Conservation (phyloP, 129 eudicot species). For the Tagetes erecta region DNA sequence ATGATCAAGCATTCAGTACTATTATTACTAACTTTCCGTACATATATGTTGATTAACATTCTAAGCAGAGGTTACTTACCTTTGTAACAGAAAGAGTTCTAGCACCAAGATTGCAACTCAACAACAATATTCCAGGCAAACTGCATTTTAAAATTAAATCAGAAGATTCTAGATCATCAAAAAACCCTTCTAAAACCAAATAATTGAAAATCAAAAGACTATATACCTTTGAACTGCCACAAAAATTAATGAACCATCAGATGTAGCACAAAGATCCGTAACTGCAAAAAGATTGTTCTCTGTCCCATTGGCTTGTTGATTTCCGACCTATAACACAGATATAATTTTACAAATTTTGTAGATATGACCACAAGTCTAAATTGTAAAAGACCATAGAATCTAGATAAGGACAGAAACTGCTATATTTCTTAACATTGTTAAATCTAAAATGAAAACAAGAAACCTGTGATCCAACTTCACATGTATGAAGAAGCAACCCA, state of each 20-base stretch:
- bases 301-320: conserved; percentile 38
- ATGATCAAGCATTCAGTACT: neutral
- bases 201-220: conserved; percentile 14
- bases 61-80: conserved; percentile 36
- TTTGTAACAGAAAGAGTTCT: conserved; percentile 53
- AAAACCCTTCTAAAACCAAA: neutral
- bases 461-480: conserved; percentile 85
- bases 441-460: neutral
- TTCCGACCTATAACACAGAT: conserved; percentile 57
- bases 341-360: conserved; percentile 3
- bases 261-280: conserved; percentile 64
- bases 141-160: conserved; percentile 37
- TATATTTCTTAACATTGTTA: neutral
- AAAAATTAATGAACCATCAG: conserved; percentile 66
- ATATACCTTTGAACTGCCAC: conserved; percentile 80
- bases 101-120: conserved; percentile 61
- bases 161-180: conserved; percentile 15
- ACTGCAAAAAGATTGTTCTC: conserved; percentile 51
- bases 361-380: neutral
- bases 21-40: neutral
- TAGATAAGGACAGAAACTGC: neutral
- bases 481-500: conserved; percentile 87
- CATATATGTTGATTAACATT: neutral
- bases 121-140: conserved; percentile 75
- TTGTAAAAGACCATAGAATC: neutral